Evolutionary conservation across 2,329 filamentous ascomycete genomes (phyloP).

Genomic region (Diplodia scrobiculata): DNA sequence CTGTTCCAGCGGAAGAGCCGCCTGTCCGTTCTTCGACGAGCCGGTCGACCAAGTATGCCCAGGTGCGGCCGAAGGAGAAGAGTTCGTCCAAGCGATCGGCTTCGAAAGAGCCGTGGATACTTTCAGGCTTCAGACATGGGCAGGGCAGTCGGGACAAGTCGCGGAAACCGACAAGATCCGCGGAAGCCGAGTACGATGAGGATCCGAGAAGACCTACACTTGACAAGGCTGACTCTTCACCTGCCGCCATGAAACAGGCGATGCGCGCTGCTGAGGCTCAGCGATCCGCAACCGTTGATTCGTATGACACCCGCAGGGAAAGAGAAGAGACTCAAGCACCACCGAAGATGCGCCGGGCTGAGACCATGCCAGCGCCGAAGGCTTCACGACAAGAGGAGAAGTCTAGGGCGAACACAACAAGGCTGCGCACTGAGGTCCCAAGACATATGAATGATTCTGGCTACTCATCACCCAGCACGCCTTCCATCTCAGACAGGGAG

Average conservation of each 20-base stretch:
- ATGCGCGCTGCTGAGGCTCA: slow-evolving; percentile 35
- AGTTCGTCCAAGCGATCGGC: slow-evolving; percentile 15
- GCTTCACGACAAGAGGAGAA: slow-evolving; percentile 39
- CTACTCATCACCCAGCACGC: slow-evolving; percentile 34
- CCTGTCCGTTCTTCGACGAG: slow-evolving; percentile 2
- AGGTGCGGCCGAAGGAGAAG: slow-evolving; percentile 20
- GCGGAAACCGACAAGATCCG: slow-evolving; percentile 41
- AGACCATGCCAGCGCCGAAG: slow-evolving; percentile 46
- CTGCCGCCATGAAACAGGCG: slow-evolving; percentile 40
- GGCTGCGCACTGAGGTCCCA: slow-evolving; percentile 37
- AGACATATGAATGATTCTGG: slow-evolving; percentile 33
- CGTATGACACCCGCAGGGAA: slow-evolving; percentile 37
- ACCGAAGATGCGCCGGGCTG: slow-evolving; percentile 45
- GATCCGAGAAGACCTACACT: slow-evolving; percentile 41
- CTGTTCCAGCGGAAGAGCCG: slow-evolving; percentile 5
- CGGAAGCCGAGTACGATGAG: slow-evolving; percentile 36
- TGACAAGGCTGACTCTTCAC: slow-evolving; percentile 45
- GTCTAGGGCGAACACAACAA: slow-evolving; percentile 37
- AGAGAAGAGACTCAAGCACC: slow-evolving; percentile 36
- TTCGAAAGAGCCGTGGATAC: slow-evolving; percentile 18
- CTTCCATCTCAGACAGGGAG: slow-evolving; percentile 34
- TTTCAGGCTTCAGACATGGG: slow-evolving; percentile 18
- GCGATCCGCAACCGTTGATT: slow-evolving; percentile 39
- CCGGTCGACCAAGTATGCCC: slow-evolving; percentile 5
- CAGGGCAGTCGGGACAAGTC: slow-evolving; percentile 31